A percentile compares a stretch with the other conserved stretches of the same genome.
Evolutionary conservation across 129 eudicot genomes (phyloP).

Genomic region (Centaurea solstitialis): DNA sequence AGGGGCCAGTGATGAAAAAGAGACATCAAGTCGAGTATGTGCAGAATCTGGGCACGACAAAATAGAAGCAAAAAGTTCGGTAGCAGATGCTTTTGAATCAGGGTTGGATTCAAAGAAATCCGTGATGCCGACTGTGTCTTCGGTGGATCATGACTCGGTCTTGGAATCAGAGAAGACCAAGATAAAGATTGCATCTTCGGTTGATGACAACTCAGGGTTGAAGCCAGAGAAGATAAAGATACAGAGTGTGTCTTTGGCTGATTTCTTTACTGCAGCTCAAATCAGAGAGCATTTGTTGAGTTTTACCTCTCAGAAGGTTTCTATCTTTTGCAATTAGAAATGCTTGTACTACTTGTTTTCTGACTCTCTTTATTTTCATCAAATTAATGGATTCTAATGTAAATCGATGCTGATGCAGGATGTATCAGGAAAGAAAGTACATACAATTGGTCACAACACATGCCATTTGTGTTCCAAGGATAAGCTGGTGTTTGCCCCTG

Average conservation of each 20-base stretch:
- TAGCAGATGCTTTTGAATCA: constrained; percentile 19
- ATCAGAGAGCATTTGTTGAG: constrained; percentile 56
- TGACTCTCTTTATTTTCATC: neutral
- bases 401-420: constrained; percentile 25
- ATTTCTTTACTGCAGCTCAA: constrained; percentile 59
- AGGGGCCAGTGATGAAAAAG: constrained; percentile 10
- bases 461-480: constrained; percentile 72
- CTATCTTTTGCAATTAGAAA: neutral
- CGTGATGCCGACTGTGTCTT: constrained; percentile 35
- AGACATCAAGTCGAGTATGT: constrained; percentile 9
- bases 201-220: constrained; percentile 22
- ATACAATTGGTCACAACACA: constrained; percentile 38
- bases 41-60: constrained; percentile 4
- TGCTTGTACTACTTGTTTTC: too few relatives aligned
- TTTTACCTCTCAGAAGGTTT: constrained; percentile 54
- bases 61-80: constrained; percentile 22
- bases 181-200: constrained; percentile 37
- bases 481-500: constrained; percentile 54
- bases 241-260: constrained; percentile 57
- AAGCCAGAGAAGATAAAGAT: constrained; percentile 44
- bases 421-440: constrained; percentile 27
- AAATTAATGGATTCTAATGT: constrained; percentile 14
- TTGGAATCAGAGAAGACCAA: constrained; percentile 31
- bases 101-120: constrained; percentile 30
- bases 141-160: constrained; percentile 23